Evolutionary conservation across 2,329 filamentous ascomycete genomes (phyloP), one percentile per base, ranked within the genome.

Genomic region (Escovopsis sp.): DNA sequence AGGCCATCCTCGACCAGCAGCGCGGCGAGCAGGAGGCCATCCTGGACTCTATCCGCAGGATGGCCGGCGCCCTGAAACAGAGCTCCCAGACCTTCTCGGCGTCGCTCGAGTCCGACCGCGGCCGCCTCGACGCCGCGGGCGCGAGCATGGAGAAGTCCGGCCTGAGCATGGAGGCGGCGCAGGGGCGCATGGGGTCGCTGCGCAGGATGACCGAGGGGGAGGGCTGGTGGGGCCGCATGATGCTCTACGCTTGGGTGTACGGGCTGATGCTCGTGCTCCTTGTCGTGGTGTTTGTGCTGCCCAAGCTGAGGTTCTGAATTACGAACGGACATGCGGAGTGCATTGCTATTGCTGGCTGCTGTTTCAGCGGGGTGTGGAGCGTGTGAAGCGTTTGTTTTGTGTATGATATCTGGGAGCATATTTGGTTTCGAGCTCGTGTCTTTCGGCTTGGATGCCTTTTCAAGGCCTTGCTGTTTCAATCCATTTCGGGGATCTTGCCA

Each of bases 181-280:
- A 77, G 41, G 74, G 76, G 48, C 68, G 77, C 47, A 93, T 96
- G 84, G 81, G 84, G 1, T 71, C 74, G 53, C 60, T 96, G 56
- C 69, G 76, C 50, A 72, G 72, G 40, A 86, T 94, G 78, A 86
- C 81, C 13, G 89, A 95, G 64, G 88, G 87, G 4, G 80, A 81
- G 57, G 87, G 87, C 0, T 93, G 83, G 82, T 86, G 74, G 76
- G 87, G 82, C 6, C 67, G 88, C 40, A 74, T 94, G 67, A 69
- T 89, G 62, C 67, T 95, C 46, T 94, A 91, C 66, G 81, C 70
- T 33, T 82, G 84, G 71, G 87, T 95, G 39, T 83, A 80, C 52
- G 85, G 76, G 27, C 60, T 95, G 47, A 89, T 86, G 79, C 52
- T 93, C n/a, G 63, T 76, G 24, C 73, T 86, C 14, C 65, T 94